Conservation (phyloP, 2,329 filamentous ascomycete genomes). For the Aspergillus sp. region DNA sequence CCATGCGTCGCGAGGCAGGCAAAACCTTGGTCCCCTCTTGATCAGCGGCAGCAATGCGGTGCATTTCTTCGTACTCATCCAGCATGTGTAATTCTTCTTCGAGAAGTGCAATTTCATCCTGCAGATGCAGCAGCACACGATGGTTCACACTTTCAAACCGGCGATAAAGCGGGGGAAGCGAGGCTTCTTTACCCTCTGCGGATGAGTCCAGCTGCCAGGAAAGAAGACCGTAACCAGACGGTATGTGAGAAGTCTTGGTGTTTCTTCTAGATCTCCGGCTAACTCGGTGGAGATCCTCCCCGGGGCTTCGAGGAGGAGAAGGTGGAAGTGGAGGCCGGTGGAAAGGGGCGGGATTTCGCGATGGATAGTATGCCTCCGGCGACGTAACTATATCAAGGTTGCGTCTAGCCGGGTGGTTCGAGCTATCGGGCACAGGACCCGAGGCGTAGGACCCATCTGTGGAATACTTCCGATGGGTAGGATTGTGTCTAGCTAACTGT, state of each 20-base stretch:
- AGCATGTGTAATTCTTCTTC: conserved; percentile 73
- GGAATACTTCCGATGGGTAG: conserved; percentile 19
- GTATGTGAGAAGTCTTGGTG: conserved; percentile 20
- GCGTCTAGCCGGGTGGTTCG: conserved; percentile 22
- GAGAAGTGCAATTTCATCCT: conserved; percentile 79
- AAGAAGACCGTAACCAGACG: conserved; percentile 38
- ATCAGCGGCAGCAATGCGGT: conserved; percentile 31
- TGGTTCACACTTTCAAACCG: conserved; percentile 82
- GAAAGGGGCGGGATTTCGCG: conserved; percentile 17
- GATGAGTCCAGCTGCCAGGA: conserved; percentile 34
- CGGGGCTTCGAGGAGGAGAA: conserved; percentile 35
- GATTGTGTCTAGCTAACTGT: conserved; percentile 27
- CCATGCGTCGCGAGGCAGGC: conserved; percentile 42
- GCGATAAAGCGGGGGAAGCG: conserved; percentile 67
- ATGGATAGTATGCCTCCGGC: conserved; percentile 35
- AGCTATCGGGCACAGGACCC: conserved; percentile 18
- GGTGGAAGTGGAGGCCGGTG: conserved; percentile 28
- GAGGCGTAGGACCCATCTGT: conserved; percentile 18
- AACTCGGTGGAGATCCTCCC: conserved; percentile 25
- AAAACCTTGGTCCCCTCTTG: conserved; percentile 32
- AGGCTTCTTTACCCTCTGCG: conserved; percentile 24
- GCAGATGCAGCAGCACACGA: conserved; percentile 75
- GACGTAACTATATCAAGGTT: conserved; percentile 30
- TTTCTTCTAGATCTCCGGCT: conserved; percentile 22
- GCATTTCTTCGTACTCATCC: conserved; percentile 58